These are phyloP conservation scores for Colletotrichum gloeosporioides DNA, from an alignment of 2,329 filamentous ascomycete genomes.

Conservation along the genomic window DNA sequence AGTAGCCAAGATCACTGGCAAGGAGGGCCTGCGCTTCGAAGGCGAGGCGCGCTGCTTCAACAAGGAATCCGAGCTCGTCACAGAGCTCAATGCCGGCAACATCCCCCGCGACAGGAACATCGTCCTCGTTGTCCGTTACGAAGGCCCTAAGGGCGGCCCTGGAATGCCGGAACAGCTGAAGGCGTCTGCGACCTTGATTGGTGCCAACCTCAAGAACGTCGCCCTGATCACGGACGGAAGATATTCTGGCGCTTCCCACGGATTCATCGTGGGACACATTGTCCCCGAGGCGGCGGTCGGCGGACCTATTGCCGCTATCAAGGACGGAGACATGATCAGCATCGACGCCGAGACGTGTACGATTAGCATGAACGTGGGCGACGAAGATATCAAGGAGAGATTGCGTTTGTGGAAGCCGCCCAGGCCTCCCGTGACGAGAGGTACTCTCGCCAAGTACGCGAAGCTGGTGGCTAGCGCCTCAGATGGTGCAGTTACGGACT, in stretches of 20 bases:
- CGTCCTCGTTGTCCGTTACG: slow-evolving; percentile 92
- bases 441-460: slow-evolving; percentile 89
- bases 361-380: slow-evolving; percentile 65
- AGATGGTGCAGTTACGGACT: slow-evolving; percentile 87
- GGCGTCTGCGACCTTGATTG: slow-evolving; percentile 89
- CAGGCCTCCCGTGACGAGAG: slow-evolving; percentile 75
- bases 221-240: slow-evolving; percentile 92
- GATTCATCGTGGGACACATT: slow-evolving; percentile 93
- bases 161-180: slow-evolving; percentile 97
- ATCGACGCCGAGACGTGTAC: slow-evolving; percentile 86
- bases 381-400: slow-evolving; percentile 73
- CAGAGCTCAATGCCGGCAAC: slow-evolving; percentile 74
- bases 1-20: slow-evolving; percentile 95
- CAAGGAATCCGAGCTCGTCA: slow-evolving; percentile 81
- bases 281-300: slow-evolving; percentile 89
- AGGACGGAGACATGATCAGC: slow-evolving; percentile 80
- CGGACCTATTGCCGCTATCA: slow-evolving; percentile 84
- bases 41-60: slow-evolving; percentile 86
- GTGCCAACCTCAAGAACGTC: slow-evolving; percentile 84
- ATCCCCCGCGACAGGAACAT: slow-evolving; percentile 71
- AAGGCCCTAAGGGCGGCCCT: slow-evolving; percentile 90
- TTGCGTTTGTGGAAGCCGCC: slow-evolving; percentile 74
- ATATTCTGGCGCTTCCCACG: slow-evolving; percentile 87
- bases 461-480: slow-evolving; percentile 87
- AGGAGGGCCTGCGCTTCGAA: slow-evolving; percentile 84